phyloP scores from a whole-genome alignment of 768 basidiomycete genomes.

The Tylopilus sp. region DNA sequence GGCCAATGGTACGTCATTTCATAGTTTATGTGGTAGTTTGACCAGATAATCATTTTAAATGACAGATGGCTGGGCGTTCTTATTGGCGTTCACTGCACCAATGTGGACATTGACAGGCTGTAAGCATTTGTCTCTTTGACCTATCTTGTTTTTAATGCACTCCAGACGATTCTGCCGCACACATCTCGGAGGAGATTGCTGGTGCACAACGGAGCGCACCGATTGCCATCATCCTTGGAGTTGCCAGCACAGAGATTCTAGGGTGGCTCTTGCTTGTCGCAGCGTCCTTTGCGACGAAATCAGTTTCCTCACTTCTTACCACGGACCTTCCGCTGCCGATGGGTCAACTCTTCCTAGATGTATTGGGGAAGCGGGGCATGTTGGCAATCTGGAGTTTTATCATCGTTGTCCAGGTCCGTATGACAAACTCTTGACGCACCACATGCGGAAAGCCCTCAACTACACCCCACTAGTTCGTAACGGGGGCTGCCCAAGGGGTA shows the following conservation, averaged over 20 bases:
- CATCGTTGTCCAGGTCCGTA: slow-evolving; percentile 52
- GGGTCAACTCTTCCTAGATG: slow-evolving; percentile 67
- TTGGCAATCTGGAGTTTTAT: slow-evolving; percentile 68
- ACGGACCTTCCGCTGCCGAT: slow-evolving; percentile 59
- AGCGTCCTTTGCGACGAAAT: slow-evolving; percentile 60
- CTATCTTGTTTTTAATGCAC: background rate
- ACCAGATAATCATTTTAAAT: background rate
- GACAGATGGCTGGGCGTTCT: slow-evolving; percentile 69
- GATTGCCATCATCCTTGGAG: slow-evolving; percentile 64
- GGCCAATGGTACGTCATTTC: slow-evolving; percentile 46
- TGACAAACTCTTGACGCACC: background rate
- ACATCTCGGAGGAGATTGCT: slow-evolving; percentile 69
- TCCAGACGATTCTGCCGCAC: slow-evolving; percentile 72
- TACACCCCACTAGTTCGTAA: slow-evolving; percentile 48
- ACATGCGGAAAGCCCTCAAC: background rate
- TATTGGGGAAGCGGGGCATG: slow-evolving; percentile 68
- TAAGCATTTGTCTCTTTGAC: slow-evolving; percentile 30
- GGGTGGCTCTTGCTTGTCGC: slow-evolving; percentile 68
- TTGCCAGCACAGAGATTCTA: slow-evolving; percentile 53
- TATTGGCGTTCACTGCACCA: slow-evolving; percentile 67
- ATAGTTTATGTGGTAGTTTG: background rate
- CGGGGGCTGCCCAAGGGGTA: slow-evolving; percentile 70
- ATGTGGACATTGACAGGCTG: slow-evolving; percentile 83
- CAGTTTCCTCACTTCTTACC: slow-evolving; percentile 47
- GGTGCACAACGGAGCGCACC: slow-evolving; percentile 64